A percentile compares a stretch with the other conserved stretches of the same genome.
Evolutionary conservation across 140 eudicot genomes (phyloP).

Genomic region (Ambrosia hybrid): DNA sequence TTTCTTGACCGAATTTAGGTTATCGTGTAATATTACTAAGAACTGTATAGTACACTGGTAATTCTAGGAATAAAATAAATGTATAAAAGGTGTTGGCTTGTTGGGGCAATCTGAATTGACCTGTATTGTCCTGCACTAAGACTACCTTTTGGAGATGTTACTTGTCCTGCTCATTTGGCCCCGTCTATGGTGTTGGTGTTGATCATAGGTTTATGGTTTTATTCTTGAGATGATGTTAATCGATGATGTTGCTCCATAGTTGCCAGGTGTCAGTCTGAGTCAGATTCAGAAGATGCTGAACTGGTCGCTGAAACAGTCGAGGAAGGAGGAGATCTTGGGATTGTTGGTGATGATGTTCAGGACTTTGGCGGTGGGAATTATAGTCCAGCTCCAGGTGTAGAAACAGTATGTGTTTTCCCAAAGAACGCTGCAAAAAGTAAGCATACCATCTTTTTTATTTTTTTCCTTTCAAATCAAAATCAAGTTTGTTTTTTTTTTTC

Average conservation of each 20-base stretch:
- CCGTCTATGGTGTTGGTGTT: background rate
- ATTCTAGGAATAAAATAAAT: background rate
- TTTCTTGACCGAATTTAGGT: background rate
- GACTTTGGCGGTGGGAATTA: conserved; percentile 59
- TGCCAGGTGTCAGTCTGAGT: conserved; percentile 77
- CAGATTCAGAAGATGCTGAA: conserved; percentile 53
- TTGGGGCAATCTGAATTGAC: background rate
- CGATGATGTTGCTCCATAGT: conserved; percentile 39
- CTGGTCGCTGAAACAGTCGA: conserved; percentile 55
- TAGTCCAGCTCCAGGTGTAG: conserved; percentile 85
- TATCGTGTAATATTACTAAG: background rate
- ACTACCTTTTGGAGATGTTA: background rate
- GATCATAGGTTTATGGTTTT: background rate
- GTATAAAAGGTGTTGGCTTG: background rate
- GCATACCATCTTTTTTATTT: conserved; percentile 15
- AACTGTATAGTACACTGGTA: background rate
- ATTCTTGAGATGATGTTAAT: conserved; percentile 10
- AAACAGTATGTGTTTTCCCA: conserved; percentile 90
- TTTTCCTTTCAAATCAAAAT: background rate
- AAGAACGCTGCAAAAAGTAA: conserved; percentile 65
- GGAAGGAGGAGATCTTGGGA: conserved; percentile 80
- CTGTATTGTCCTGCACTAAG: background rate
- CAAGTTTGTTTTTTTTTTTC: background rate
- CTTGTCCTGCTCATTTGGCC: background rate
- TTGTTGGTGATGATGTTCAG: conserved; percentile 81